Conservation (phyloP, 768 basidiomycete genomes). For the Russula emetica region DNA sequence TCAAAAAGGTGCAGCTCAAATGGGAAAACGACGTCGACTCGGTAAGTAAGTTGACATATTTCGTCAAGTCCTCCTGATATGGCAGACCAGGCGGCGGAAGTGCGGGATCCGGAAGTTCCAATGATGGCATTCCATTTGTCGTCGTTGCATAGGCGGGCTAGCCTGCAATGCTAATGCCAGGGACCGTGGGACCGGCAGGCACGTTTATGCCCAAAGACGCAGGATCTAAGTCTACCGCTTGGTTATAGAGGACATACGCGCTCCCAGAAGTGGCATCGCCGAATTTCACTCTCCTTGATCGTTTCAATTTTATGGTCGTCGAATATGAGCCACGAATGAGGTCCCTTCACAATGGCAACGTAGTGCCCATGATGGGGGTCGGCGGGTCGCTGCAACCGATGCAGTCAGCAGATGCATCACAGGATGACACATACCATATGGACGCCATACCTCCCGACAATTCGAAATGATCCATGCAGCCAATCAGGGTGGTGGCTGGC, state of each 20-base stretch:
- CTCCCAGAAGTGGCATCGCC: constrained; percentile 84
- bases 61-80: no score
- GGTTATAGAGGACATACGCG: constrained; percentile 96
- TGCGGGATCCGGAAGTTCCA: no score
- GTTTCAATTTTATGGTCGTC: no score
- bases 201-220: constrained; percentile 60
- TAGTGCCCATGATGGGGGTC: constrained; percentile 99
- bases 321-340: no score
- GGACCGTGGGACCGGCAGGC: constrained; percentile 30
- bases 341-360: constrained; percentile 87
- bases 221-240: constrained; percentile 82
- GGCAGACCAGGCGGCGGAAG: no score
- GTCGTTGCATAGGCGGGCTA: no score
- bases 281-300: constrained; percentile 84
- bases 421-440: not conserved
- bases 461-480: constrained; percentile 89
- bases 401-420: constrained; percentile 14
- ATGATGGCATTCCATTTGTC: no score
- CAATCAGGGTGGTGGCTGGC: no score
- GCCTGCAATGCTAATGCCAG: no score
- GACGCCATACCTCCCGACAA: constrained; percentile 82
- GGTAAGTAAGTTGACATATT: no score
- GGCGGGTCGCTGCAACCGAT: constrained; percentile 67
- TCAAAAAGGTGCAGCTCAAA: no score
- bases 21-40: no score